Conservation (phyloP, 768 basidiomycete species). For the Pilatotrama ljubarskyi region DNA sequence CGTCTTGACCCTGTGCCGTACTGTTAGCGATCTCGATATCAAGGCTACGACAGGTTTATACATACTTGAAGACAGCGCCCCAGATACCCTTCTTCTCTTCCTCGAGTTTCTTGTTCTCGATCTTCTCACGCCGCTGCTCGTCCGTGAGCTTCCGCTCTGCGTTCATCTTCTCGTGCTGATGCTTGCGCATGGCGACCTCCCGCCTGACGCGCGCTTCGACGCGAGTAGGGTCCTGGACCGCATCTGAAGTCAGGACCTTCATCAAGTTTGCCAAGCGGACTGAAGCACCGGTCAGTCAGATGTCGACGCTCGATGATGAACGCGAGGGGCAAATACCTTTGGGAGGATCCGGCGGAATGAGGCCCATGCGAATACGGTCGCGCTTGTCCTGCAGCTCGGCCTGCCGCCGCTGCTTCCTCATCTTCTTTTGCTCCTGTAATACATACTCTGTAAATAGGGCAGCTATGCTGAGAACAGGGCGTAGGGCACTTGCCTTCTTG, state of each 20-base stretch:
- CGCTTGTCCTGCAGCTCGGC: constrained; percentile 92
- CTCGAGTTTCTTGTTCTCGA: constrained; percentile 80
- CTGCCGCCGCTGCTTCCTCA: constrained; percentile 85
- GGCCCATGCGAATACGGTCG: constrained; percentile 93
- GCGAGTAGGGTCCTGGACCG: constrained; percentile 95
- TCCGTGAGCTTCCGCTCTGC: constrained; percentile 87
- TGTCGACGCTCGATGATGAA: neutral
- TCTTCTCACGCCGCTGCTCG: constrained; percentile 86
- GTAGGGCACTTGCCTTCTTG: constrained; percentile 59
- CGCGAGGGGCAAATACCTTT: constrained; percentile 60
- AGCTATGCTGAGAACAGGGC: too few species aligned
- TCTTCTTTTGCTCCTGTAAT: constrained; percentile 88
- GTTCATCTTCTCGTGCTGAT: constrained; percentile 93
- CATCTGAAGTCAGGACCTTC: constrained; percentile 96
- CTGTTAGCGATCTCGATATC: neutral
- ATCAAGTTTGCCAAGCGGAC: constrained; percentile 95
- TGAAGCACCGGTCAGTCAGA: constrained; percentile 33
- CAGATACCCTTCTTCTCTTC: constrained; percentile 84
- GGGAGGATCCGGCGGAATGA: constrained; percentile 91
- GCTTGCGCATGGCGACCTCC: constrained; percentile 89
- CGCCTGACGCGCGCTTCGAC: constrained; percentile 94
- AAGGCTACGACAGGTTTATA: constrained; percentile 23
- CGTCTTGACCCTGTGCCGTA: constrained; percentile 66
- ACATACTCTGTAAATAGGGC: neutral
- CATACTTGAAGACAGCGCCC: constrained; percentile 91